Evolutionary conservation across 805 yeast species (phyloP), one percentile per base, ranked within the genome.

Genomic region (Myxozyma geophila): DNA sequence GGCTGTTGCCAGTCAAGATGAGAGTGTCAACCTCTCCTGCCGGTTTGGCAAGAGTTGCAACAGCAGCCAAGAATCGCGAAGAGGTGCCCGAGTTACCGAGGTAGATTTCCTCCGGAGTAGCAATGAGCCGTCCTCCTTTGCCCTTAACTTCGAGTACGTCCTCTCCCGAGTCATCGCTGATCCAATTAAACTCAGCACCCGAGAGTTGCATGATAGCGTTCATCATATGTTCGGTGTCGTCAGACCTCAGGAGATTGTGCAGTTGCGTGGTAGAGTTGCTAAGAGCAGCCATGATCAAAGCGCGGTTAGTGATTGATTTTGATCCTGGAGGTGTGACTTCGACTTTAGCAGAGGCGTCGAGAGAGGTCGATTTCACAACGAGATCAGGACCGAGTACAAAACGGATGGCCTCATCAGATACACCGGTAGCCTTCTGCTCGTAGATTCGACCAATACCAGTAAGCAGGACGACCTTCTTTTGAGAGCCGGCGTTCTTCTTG

Each of bases 31-130:
- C 59, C 10, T 74, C 72, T 2, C 74, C 72, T 15, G 82, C 72
- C 36, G 86, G 79, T 21, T 83, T 80, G n/a, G 66, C 64, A 64
- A 92, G 80, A n/a, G 96, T 83, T 19, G 96, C 97, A 36, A 95
- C 93, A 1, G 97, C 85, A 1, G 98, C 90, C 73, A 95, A 82
- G 76, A 95, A 95, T 72, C 99, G 84, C 6, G 98, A 90, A 3
- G 99, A 98, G 50, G 99, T 95, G 69, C 99, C 99, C 0, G 99
- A 98, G 74, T 95, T 95, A 62, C 99, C 99, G 67, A 95, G 81
- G 77, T 91, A 95, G 62, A 95, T 80, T 66, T 86, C 88, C 58
- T 86, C 85, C 17, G 79, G 77, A 55, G 87, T 83, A 2, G 96
- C 87, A 37, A 79, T 71, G 67, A 90, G 76, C 37, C 85, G 78